phyloP scores from a whole-genome alignment of 2,329 filamentous ascomycete species.

The Colletotrichum australisinense region DNA sequence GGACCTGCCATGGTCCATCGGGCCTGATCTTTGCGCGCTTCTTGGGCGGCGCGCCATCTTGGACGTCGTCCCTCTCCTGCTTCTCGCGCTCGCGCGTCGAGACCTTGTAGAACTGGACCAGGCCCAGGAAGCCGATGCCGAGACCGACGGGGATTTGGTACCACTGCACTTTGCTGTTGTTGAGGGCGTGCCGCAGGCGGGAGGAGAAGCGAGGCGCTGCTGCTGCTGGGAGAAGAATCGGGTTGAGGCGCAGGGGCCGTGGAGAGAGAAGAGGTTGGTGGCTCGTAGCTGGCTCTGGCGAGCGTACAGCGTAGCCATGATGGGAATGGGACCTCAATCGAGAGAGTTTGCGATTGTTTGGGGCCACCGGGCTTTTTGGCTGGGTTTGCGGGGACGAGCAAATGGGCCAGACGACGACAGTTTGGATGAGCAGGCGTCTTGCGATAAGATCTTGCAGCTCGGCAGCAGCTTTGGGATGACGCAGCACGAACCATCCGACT shows the following conservation, averaged over 20 bases:
- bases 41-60: constrained; percentile 57
- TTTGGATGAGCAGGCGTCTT: neutral
- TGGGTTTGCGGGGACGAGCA: constrained; percentile 15
- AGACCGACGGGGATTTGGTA: constrained; percentile 89
- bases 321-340: constrained; percentile 30
- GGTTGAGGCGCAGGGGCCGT: constrained; percentile 42
- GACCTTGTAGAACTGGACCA: constrained; percentile 86
- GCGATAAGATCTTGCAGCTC: constrained; percentile 29
- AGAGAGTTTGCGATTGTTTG: neutral
- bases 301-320: constrained; percentile 48
- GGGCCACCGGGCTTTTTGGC: constrained; percentile 16
- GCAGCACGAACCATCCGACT: constrained; percentile 23
- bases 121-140: constrained; percentile 85
- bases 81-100: constrained; percentile 66
- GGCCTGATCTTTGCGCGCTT: constrained; percentile 75
- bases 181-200: constrained; percentile 61
- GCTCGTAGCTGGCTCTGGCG: constrained; percentile 48
- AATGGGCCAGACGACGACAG: constrained; percentile 18
- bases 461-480: constrained; percentile 32
- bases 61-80: constrained; percentile 56
- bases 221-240: constrained; percentile 54
- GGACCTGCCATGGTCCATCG: constrained; percentile 91
- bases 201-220: constrained; percentile 61
- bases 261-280: constrained; percentile 44
- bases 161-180: constrained; percentile 78